phyloP scores from a whole-genome alignment of 495 filamentous ascomycete genomes.

The Aspergillus cavernicola region DNA sequence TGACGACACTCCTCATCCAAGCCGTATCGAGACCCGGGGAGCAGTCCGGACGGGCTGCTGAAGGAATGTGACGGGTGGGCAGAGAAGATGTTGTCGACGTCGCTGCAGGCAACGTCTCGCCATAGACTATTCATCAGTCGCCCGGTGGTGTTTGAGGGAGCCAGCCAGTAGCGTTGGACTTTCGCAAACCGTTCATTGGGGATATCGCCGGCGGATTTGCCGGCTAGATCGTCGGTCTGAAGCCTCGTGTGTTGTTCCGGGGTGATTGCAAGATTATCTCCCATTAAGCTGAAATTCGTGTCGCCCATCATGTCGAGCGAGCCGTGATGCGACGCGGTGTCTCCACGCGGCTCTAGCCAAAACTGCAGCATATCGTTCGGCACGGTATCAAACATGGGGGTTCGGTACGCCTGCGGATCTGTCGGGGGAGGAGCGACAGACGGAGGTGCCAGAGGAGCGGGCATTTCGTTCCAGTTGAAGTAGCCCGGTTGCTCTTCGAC shows the following conservation, averaged over 20 bases:
- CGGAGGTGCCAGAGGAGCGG: constrained; percentile 10
- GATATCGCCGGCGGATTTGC: constrained; percentile 35
- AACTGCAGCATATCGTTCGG: constrained; percentile 38
- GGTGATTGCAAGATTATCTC: constrained; percentile 24
- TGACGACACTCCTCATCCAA: constrained; percentile 48
- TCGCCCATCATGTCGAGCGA: constrained; percentile 34
- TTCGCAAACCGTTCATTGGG: constrained; percentile 46
- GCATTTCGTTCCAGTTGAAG: constrained; percentile 35
- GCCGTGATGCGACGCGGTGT: constrained; percentile 32
- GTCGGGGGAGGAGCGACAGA: neutral
- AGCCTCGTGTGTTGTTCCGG: constrained; percentile 25
- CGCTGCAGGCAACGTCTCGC: constrained; percentile 40
- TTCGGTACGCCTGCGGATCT: constrained; percentile 24
- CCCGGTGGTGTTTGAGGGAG: constrained; percentile 37
- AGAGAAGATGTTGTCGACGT: constrained; percentile 45
- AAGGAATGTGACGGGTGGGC: constrained; percentile 21
- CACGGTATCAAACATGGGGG: constrained; percentile 25
- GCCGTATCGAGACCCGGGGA: constrained; percentile 42
- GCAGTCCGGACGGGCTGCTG: constrained; percentile 20
- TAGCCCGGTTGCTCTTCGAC: constrained; percentile 33
- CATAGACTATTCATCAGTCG: constrained; percentile 49
- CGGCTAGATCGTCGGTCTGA: constrained; percentile 23
- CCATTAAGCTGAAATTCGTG: constrained; percentile 27
- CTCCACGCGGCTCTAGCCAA: constrained; percentile 39
- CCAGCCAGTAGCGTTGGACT: constrained; percentile 50